Evolutionary conservation across 257 asterid genomes (phyloP), one percentile per base, ranked within the genome.

Genomic region (Fraxinus excelsior): DNA sequence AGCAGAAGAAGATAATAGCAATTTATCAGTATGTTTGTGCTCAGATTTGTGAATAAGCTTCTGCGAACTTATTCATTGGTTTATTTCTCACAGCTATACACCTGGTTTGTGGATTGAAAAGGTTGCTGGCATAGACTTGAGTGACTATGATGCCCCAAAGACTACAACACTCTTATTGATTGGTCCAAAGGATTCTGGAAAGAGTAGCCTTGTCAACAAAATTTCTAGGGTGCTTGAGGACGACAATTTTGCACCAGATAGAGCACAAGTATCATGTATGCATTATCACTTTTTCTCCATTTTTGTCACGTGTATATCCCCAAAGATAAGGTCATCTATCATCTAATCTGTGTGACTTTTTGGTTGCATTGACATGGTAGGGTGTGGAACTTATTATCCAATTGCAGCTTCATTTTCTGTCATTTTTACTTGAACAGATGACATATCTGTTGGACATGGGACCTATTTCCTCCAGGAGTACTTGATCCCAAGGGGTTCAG

Each of bases 161-260:
- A 86, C 68, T 49, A 87, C 86, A 25, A 70, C 94, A 21, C 82
- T 94, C 69, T 76, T 92, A 65, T 86, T 92, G 77, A 74, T 90
- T 38, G 98, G 98, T 75, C 97, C 91, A 28, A 83, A 75, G 78
- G 93, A 91, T 79, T 91, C 97, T 34, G 96, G 98, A 28, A 94
- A 94, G 86, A 94, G 97, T 85, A 90, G 90, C 72, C 96, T 92
- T n/a, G 80, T 94, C 23, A 94, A 92, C 89, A 92, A 83, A 73
- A 86, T 92, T 23, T 94, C 94, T 31, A 76, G 74, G 65, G 84
- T 83, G 32, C 80, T 92, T 18, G 97, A 88, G 68, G 78, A 81
- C 23, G 79, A 85, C 34, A 28, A 67, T 7, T 86, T 82, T 77
- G 73, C 72, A 78, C 84, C 98, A 29, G 86, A 81, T 73, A 89